Conservation (phyloP, 1,284 basidiomycete species). For the Apiotrichum brassicae region DNA sequence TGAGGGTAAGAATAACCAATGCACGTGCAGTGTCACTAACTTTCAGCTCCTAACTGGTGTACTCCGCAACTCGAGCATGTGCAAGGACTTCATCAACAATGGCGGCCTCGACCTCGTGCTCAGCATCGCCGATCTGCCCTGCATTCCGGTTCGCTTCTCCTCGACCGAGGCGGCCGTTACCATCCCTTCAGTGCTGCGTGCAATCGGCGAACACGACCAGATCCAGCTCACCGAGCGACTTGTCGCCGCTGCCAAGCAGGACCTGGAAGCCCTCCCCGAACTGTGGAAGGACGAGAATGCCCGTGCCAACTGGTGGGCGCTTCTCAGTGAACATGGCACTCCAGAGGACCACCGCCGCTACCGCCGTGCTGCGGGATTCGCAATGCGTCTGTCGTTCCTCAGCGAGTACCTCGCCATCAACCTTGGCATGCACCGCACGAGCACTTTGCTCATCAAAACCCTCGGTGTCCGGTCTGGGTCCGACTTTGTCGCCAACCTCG, state of each 20-base stretch:
- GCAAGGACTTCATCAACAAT: constrained; percentile 75
- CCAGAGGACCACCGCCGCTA: constrained; percentile 8
- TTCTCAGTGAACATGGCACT: constrained; percentile 13
- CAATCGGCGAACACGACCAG: constrained; percentile 79
- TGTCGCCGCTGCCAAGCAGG: constrained; percentile 62
- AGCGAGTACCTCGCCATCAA: constrained; percentile 68
- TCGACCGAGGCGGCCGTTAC: constrained; percentile 73
- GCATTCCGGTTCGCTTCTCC: constrained; percentile 82
- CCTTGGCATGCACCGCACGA: constrained; percentile 52
- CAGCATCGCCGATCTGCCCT: constrained; percentile 71
- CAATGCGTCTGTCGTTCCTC: constrained; percentile 49
- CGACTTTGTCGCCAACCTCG: constrained; percentile 67
- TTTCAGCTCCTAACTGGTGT: constrained; percentile 84
- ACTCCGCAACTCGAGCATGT: constrained; percentile 79
- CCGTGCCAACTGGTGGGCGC: constrained; percentile 54
- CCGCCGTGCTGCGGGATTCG: constrained; percentile 51
- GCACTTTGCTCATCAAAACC: constrained; percentile 67
- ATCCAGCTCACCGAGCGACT: constrained; percentile 68
- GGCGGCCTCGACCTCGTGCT: constrained; percentile 73
- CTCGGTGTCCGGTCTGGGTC: constrained; percentile 61
- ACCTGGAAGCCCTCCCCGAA: constrained; percentile 61
- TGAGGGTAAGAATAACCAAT: constrained; percentile 31
- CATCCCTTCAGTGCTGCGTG: constrained; percentile 78
- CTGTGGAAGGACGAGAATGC: constrained; percentile 60
- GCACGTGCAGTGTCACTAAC: too few relatives aligned